Conservation (phyloP, 2,329 filamentous ascomycete genomes). For the Graphilbum sp. region DNA sequence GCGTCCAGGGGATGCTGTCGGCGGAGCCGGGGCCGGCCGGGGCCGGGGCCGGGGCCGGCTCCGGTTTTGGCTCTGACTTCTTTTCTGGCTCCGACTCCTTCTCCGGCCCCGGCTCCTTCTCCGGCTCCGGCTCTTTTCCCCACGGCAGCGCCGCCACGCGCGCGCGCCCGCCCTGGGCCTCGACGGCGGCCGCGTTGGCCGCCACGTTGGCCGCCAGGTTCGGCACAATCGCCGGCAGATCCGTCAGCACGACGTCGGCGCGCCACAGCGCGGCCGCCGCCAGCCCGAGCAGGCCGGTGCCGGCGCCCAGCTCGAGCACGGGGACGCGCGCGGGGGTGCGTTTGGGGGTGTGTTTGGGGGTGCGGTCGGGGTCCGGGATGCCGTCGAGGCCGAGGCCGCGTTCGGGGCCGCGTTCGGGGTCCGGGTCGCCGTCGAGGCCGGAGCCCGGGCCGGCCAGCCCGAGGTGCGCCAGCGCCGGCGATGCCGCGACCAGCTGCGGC, state of each 20-base stretch:
- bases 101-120: too few species aligned
- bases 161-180: constrained; percentile 36
- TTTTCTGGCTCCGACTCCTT: constrained; percentile 13
- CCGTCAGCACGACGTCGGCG: constrained; percentile 56
- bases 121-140: constrained; percentile 19
- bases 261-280: constrained; percentile 61
- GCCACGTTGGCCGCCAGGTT: constrained; percentile 64
- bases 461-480: background rate
- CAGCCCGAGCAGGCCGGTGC: constrained; percentile 80
- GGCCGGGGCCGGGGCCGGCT: constrained; percentile 24
- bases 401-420: constrained; percentile 20
- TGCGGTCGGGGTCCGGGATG: constrained; percentile 16
- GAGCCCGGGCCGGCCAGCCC: too few species aligned
- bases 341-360: too few species aligned
- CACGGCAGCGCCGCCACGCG: constrained; percentile 59
- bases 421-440: background rate
- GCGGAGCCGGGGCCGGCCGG: too few species aligned
- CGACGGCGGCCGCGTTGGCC: constrained; percentile 42
- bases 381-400: background rate
- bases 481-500: constrained; percentile 8
- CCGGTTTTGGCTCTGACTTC: constrained; percentile 15
- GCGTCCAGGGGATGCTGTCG: too few species aligned
- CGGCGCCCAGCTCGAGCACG: constrained; percentile 69
- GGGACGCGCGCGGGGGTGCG: too few species aligned
- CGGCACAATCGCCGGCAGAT: constrained; percentile 66